Base-by-base conservation (phyloP, 768 basidiomycete species). In the Lactarius vividus region DNA sequence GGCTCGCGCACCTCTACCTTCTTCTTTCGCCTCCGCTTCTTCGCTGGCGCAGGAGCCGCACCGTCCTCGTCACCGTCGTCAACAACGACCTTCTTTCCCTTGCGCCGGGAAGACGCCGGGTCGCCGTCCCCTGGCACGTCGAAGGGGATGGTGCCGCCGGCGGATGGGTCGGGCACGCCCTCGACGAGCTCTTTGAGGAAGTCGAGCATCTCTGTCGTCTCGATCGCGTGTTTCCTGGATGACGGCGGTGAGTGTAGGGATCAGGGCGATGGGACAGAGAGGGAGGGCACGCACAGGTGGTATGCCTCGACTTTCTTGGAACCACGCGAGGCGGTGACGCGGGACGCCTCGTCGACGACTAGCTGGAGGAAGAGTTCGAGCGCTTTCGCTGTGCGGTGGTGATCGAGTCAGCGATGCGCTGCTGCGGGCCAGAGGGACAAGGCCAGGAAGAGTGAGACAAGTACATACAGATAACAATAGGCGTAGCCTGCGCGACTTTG, bases 401-500 rank as follows among this genome's bases (percentile, higher is more conserved):
- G 57, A 6, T 35, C 18, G 26, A 55, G 42, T 49, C 58, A 49
- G 49, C 23, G 23, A 57, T 65, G 42, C 29, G 44, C 23, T 56
- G 18, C 42, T 44, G 42, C 42, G 49, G 23, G 26, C 23, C 26
- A 29, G 4, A 20, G 42, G 52, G 64, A 16, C 33, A 55, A 35
- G 9, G 40, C 23, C 59, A 52, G 53, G 46, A 44, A 39, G 42
- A 39, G 44, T 28, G 44, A 39, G 57, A 35, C 29, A 62, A 33
- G 35, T 3, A 84, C 93, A 75, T 73, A 97, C 96, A 98, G 72
- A 98, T 97, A 64, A 98, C 92, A 66, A 98, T 85, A 0, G 96
- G 96, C 4, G 96, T 96, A 31, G 94, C 95, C 74, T 95, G 93
- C 2, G 96, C 94, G 37, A 98, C 94, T 76, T 98, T 98, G 64